Evolutionary conservation across 2,329 filamentous ascomycete genomes (phyloP).

Genomic region (Fusarium fracticaudum): DNA sequence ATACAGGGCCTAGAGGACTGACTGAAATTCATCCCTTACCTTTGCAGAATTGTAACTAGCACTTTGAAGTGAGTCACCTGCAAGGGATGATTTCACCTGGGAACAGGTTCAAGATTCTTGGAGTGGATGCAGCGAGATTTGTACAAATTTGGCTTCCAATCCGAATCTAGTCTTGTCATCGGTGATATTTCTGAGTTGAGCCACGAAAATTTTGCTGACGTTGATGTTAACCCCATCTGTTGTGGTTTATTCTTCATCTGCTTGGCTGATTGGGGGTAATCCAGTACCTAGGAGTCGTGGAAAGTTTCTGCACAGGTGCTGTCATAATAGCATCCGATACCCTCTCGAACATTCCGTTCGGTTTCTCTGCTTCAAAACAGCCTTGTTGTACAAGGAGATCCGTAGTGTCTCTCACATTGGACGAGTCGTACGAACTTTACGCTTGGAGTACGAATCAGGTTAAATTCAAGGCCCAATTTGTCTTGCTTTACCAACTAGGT

Average conservation of each 20-base stretch:
- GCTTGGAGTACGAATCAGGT: constrained; percentile 1
- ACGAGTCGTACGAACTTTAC: not conserved
- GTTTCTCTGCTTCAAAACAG: not conserved
- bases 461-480: constrained; percentile 3
- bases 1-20: not conserved
- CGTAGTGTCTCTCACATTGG: not conserved
- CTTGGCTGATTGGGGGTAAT: not conserved
- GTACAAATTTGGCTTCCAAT: not conserved
- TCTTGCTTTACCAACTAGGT: constrained; percentile 23
- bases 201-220: not conserved
- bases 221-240: not conserved
- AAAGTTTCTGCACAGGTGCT: not conserved
- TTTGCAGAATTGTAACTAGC: not conserved
- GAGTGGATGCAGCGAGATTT: not conserved
- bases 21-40: not conserved
- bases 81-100: not conserved
- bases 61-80: not conserved
- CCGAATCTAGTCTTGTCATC: not conserved
- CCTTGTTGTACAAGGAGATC: constrained; percentile 14
- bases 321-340: not conserved
- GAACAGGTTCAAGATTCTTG: not conserved
- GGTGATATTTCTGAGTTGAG: not conserved
- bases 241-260: not conserved
- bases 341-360: not conserved
- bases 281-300: not conserved